phyloP scores from a whole-genome alignment of 441 rosid genomes.

The Macaranga tanarius region DNA sequence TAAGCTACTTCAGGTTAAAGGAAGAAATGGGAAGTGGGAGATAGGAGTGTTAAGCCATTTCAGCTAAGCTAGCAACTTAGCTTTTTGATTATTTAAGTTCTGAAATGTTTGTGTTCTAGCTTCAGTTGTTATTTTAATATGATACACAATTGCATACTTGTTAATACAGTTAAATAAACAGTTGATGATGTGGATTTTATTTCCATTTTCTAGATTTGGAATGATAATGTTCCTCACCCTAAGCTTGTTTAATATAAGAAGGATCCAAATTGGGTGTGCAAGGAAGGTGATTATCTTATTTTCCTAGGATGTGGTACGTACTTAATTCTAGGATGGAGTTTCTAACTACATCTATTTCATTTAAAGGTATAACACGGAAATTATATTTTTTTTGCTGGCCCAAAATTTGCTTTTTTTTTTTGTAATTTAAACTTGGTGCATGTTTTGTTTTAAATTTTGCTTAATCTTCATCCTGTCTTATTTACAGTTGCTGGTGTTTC shows the following conservation, averaged over 20 bases:
- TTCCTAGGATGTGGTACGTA: conserved; percentile 97
- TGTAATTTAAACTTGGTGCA: background rate
- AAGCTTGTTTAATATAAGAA: conserved; percentile 94
- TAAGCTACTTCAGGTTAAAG: background rate
- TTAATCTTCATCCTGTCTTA: too few species aligned
- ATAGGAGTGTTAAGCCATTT: too few species aligned
- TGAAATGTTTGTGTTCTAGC: background rate
- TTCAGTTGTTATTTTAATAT: background rate
- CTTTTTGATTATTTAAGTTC: background rate
- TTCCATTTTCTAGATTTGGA: conserved; percentile 60
- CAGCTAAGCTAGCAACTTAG: too few species aligned
- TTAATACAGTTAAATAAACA: background rate
- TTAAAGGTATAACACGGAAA: conserved; percentile 42
- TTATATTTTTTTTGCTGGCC: background rate
- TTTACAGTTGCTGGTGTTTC: background rate
- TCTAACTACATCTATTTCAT: conserved; percentile 55
- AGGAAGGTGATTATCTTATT: conserved; percentile 56
- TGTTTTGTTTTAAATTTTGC: background rate
- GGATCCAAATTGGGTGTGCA: conserved; percentile 80
- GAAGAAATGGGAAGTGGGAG: background rate
- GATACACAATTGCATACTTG: background rate
- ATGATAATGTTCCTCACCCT: conserved; percentile 77
- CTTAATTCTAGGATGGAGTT: conserved; percentile 84
- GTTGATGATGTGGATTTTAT: background rate
- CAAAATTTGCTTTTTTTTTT: background rate